Evolutionary conservation across 2,329 filamentous ascomycete species (phyloP).

Genomic region (Alternaria ventricosa): DNA sequence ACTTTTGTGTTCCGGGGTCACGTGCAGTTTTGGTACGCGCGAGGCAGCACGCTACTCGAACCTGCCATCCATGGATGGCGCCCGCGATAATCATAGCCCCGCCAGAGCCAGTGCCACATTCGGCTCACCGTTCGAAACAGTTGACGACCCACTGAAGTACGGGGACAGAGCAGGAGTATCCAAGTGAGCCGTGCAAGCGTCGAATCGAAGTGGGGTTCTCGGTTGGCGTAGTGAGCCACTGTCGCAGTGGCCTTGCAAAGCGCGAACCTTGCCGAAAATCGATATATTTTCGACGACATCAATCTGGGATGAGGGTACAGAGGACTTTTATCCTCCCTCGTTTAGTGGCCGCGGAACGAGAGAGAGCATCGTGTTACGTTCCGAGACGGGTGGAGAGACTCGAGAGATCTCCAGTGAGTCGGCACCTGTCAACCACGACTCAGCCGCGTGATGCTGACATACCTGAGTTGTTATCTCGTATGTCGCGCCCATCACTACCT

Average conservation of each 20-base stretch:
- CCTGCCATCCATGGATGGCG: background rate
- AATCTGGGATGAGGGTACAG: conserved; percentile 13
- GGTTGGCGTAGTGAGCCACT: conserved; percentile 2
- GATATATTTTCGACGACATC: conserved; percentile 12
- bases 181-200: background rate
- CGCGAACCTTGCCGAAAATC: conserved; percentile 17
- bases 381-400: conserved; percentile 16
- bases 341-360: background rate
- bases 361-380: background rate
- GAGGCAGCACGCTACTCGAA: background rate
- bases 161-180: conserved; percentile 1
- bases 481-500: conserved; percentile 18
- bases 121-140: conserved; percentile 14
- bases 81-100: conserved; percentile 10
- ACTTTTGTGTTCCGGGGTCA: conserved; percentile 2
- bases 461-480: conserved; percentile 13
- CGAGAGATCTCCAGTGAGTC: conserved; percentile 9
- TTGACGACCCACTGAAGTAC: conserved; percentile 1
- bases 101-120: conserved; percentile 14
- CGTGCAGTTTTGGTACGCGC: background rate
- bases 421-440: conserved; percentile 27
- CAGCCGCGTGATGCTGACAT: conserved; percentile 34
- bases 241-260: conserved; percentile 1
- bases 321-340: conserved; percentile 4
- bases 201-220: background rate